A percentile compares a stretch with the other conserved stretches of the same genome.
phyloP scores from a whole-genome alignment of 169 alveolate species.

The Condylostoma magnum region DNA sequence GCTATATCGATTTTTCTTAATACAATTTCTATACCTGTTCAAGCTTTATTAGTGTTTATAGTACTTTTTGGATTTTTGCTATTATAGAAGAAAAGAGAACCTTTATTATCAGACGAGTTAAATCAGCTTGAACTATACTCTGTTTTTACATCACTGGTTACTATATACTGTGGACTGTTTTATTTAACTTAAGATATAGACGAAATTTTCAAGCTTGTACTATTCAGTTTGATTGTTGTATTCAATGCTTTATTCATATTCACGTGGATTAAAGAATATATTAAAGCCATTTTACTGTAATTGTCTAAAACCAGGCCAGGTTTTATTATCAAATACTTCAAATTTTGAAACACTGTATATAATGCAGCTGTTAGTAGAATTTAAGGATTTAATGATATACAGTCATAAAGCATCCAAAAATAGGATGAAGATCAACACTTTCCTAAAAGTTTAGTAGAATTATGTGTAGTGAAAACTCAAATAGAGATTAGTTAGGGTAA shows the following conservation, averaged over 20 bases:
- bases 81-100: slow-evolving; percentile 23
- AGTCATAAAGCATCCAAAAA: no score
- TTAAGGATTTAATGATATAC: no score
- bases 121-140: slow-evolving; percentile 35
- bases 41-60: slow-evolving; percentile 26
- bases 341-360: no score
- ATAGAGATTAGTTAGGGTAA: no score
- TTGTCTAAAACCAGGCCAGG: no score
- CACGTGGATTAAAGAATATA: no score
- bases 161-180: slow-evolving; percentile 47
- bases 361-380: no score
- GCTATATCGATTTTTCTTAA: slow-evolving; percentile 28
- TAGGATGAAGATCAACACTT: no score
- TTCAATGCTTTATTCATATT: not conserved
- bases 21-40: slow-evolving; percentile 1
- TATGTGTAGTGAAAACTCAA: no score
- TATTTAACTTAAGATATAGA: slow-evolving; percentile 22
- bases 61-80: slow-evolving; percentile 18
- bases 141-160: slow-evolving; percentile 21
- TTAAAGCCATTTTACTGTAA: no score
- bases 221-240: not conserved
- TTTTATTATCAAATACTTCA: no score
- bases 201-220: not conserved
- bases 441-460: no score
- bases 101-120: slow-evolving; percentile 23